Conservation (phyloP, 371 early-diverging fungal genomes). For the Mortierella sp. region DNA sequence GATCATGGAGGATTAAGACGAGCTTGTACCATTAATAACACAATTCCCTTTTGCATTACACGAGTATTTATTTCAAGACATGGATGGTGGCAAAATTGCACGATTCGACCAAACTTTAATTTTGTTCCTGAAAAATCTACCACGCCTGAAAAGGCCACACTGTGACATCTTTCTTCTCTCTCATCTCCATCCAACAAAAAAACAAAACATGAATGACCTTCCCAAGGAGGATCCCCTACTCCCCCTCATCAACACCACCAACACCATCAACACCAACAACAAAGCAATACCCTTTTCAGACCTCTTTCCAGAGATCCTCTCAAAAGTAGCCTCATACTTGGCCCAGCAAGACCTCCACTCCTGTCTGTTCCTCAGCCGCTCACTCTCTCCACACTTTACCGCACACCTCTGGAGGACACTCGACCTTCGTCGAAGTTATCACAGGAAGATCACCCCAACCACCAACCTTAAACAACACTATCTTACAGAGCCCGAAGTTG, state of each 20-base stretch:
- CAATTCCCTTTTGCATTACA: background rate
- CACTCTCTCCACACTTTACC: background rate
- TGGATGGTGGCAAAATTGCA: background rate
- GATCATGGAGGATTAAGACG: slow-evolving; percentile 41
- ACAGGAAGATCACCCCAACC: too few species aligned
- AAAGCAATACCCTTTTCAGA: background rate
- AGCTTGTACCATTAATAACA: background rate
- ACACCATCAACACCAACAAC: background rate
- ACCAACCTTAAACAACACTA: background rate
- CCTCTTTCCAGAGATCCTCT: background rate
- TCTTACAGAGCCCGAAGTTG: too few species aligned
- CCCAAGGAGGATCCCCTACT: background rate
- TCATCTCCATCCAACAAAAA: background rate
- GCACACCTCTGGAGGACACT: background rate
- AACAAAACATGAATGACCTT: background rate
- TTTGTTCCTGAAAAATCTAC: background rate
- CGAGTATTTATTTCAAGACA: background rate
- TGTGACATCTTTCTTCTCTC: background rate
- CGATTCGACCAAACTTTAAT: background rate
- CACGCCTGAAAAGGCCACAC: background rate
- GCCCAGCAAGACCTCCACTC: background rate
- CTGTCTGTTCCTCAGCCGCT: background rate
- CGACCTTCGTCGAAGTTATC: too few species aligned
- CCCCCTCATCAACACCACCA: background rate
- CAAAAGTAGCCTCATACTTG: background rate